Percentiles rank a stretch among this genome's conserved stretches.
Conservation (phyloP, 768 basidiomycete species). For the Goffeauzyma gilvescens region DNA sequence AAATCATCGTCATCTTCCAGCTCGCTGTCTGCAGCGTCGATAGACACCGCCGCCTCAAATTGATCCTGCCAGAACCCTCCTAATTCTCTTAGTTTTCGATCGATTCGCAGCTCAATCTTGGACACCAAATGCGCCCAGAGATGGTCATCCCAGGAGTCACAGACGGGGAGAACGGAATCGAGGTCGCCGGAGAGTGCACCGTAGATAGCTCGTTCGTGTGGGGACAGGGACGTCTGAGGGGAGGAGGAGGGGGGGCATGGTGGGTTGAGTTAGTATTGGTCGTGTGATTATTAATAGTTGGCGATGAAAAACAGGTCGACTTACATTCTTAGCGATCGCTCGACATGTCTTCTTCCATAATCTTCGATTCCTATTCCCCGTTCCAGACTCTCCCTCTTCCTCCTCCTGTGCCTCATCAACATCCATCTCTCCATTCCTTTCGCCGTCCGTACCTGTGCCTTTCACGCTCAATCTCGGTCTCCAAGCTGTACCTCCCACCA, state of each 20-base stretch:
- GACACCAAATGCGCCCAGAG: constrained; percentile 77
- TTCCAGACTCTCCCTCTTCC: constrained; percentile 1
- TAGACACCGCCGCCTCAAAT: neutral
- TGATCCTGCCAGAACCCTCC: constrained; percentile 65
- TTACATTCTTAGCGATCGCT: constrained; percentile 56
- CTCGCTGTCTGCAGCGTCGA: constrained; percentile 21
- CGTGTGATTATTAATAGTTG: neutral
- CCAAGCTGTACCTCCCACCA: constrained; percentile 59
- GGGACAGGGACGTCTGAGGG: constrained; percentile 41
- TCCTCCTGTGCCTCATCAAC: constrained; percentile 59
- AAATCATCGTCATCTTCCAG: constrained; percentile 49
- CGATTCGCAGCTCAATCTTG: constrained; percentile 55
- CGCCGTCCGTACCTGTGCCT: neutral
- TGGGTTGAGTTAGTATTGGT: neutral
- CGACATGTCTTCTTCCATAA: constrained; percentile 80
- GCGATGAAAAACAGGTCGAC: constrained; percentile 18
- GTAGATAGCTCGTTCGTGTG: constrained; percentile 66
- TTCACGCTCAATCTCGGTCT: constrained; percentile 8
- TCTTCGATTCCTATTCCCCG: constrained; percentile 55
- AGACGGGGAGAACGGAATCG: constrained; percentile 48
- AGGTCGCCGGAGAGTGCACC: constrained; percentile 59
- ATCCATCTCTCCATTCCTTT: neutral
- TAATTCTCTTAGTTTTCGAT: constrained; percentile 46
- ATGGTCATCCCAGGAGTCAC: constrained; percentile 83
- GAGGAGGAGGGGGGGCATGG: neutral